Evolutionary conservation across 371 early-diverging fungal genomes (phyloP), one percentile per base, ranked within the genome.

Genomic region (Actinomortierella ambigua): DNA sequence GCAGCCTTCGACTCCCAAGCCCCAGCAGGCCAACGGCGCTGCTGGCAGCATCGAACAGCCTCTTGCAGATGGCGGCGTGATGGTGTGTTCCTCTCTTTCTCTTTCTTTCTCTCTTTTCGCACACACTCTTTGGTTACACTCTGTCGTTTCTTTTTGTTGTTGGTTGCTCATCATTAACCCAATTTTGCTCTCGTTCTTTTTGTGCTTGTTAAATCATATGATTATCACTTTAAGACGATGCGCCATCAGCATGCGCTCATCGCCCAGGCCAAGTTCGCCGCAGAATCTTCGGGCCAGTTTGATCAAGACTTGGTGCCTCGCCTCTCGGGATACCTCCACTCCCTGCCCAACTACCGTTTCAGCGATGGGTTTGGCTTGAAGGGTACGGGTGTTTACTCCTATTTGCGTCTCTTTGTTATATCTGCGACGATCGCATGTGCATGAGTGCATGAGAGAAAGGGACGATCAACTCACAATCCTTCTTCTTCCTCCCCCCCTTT

Each of bases 251-350:
- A 71, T 34, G 73, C 73, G 9, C 27, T 73, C 15, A 56, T 73
- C 27, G 67, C 75, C 9, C 75, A 73, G 43, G 67, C 75, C 41
- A 73, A 67, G 42, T 73, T 73, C 29, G 67, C 75, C 2, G 75
- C 75, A 43, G 75, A 73, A 51, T 73, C 75, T n/a, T 59, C 75
- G 22, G 75, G 75, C 20, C 60, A 67, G 60, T 73, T 67, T 43
- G 75, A 73, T 40, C 63, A 67, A 4, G 75, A 67, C 18, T 57
- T 73, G 17, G 63, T 73, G 13, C 75, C 75, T 46, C 75, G 75
- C 11, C 48, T 73, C n/a, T 63, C 50, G 6, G 64, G 61, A n/a
- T 73, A 67, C 26, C 64, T 73, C 2, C 67, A 73, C 46, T 67
- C 75, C 22, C 49, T 73, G 15, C 63, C 75, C 18, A 73, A 57